Evolutionary conservation across 768 basidiomycete genomes (phyloP).

Genomic region (Auricularia auricula-judae): DNA sequence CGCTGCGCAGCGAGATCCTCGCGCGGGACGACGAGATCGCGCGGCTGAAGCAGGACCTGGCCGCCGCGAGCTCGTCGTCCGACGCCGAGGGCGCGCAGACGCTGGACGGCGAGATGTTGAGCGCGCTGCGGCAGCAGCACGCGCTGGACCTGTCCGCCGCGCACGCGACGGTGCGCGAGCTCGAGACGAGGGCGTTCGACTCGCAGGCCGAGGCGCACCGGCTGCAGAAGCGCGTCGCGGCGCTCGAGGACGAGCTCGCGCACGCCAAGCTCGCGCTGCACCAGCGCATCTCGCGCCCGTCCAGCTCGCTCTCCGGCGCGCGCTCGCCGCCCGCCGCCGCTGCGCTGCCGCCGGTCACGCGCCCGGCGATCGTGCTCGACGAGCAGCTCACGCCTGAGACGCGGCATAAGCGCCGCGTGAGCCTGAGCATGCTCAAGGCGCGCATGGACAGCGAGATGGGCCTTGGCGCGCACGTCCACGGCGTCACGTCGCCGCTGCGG

Average conservation of each 20-base stretch:
- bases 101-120: conserved; percentile 64
- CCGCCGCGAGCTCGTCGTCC: conserved; percentile 18
- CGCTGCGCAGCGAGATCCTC: conserved; percentile 48
- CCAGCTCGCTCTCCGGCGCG: conserved; percentile 33
- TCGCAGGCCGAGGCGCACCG: conserved; percentile 58
- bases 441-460: conserved; percentile 76
- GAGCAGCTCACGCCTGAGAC: conserved; percentile 63
- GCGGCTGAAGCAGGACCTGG: conserved; percentile 35
- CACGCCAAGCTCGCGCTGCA: conserved; percentile 30
- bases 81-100: conserved; percentile 19
- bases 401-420: conserved; percentile 71
- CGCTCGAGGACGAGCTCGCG: conserved; percentile 56
- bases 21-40: conserved; percentile 60
- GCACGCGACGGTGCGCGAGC: conserved; percentile 64
- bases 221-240: conserved; percentile 53
- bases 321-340: conserved; percentile 28
- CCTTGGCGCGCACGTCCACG: conserved; percentile 16
- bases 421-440: conserved; percentile 82
- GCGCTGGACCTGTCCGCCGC: conserved; percentile 70
- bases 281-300: conserved; percentile 39
- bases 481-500: neutral
- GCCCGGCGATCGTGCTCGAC: conserved; percentile 52
- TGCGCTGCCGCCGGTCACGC: conserved; percentile 19
- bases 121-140: conserved; percentile 62
- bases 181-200: conserved; percentile 65